Evolutionary conservation across 352 stramenopile species (phyloP), one percentile per base, ranked within the genome.

Genomic region (Globisporangium nodosum): DNA sequence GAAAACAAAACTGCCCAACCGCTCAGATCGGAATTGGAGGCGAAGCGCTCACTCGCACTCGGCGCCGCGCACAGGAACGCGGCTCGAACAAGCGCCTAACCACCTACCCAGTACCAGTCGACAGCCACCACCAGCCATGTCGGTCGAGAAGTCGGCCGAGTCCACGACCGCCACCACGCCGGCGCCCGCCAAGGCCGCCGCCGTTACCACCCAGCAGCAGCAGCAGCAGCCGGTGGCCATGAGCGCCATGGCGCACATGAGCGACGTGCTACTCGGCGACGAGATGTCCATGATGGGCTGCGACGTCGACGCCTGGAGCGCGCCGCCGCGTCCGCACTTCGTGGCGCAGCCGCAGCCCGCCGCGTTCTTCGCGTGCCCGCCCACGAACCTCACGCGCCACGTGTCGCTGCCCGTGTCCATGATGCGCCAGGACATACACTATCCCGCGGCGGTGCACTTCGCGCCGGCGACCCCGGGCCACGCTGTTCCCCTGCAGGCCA

Each of bases 221-320:
- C 50, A 59, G 27, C 65, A 73, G 52, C 43, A 64, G 40, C 69
- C 69, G 15, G 67, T 65, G 50, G 53, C 54, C 6, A 66, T 64
- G 42, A 65, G 12, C 52, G 52, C 64, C 42, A 73, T 69, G 55
- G 57, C 60, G 35, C 52, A 54, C 13, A 43, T 59, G 49, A 64
- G 69, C 40, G 77, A 91, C 63, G 74, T 80, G 59, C 65, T 91
- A 37, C 73, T 91, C 0, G 71, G 66, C 37, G 77, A 87, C 40
- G 70, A 79, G 33, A 85, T 89, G 58, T 66, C 64, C 40, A 84
- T 89, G 68, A 87, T 91, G 73, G 73, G 73, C 60, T 71, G 74
- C 45, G 78, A 90, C 47, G 74, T 87, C 30, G 74, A 85, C 52
- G 61, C 69, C 6, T 90, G 81, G 74, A 75, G 49, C 21, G 24